Base-by-base conservation (phyloP, 2,329 filamentous ascomycete species). In the Leptographium procerum region DNA sequence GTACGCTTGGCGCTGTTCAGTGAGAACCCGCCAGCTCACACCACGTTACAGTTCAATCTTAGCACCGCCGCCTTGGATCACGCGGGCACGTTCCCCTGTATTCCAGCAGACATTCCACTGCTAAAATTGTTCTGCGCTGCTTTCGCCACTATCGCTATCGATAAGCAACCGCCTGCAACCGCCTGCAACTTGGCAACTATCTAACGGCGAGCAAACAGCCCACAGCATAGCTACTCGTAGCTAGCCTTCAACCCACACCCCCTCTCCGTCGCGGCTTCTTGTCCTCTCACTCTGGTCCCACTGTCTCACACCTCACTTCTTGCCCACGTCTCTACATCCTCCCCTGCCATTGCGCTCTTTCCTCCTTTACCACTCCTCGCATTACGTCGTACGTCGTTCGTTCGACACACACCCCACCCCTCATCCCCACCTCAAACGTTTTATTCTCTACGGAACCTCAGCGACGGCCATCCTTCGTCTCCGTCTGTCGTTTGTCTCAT, bases 401-500 rank as follows among this genome's bases (percentile, higher is more conserved):
- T 31, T 56, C 28, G 36, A 48, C 43, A 48, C 29, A 56, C 54
- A 24, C 54, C 54, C 24, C 40, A 43, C 43, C 43, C 29, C n/a
- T 24, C 29, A 24, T 48, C 28, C 26, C 40, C 54, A 29, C 29
- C 36, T 45, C 52, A 55, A 47, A 45, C 36, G 34, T 40, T 45
- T 40, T 28, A 13, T 31, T 47, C 26, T 22, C 22, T 55, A 14
- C 54, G 50, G 26, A 51, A 19, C 29, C n/a, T 51, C 40, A 47
- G 33, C 14, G 10, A 34, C 54, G 14, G 55, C 16, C 16, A 16
- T 10, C 29, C 24, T 33, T 26, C 43, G 19, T 9, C 54, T 56
- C 54, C 54, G 54, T 56, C 54, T 56, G 24, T 36, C 54, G 54
- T 50, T 22, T 34, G 54, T 48, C 40, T 48, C 43, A 56, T 33